A percentile compares a stretch with the other conserved stretches of the same genome.
phyloP scores from a whole-genome alignment of 2,329 filamentous ascomycete genomes.

The Arthrocladium fulminans region DNA sequence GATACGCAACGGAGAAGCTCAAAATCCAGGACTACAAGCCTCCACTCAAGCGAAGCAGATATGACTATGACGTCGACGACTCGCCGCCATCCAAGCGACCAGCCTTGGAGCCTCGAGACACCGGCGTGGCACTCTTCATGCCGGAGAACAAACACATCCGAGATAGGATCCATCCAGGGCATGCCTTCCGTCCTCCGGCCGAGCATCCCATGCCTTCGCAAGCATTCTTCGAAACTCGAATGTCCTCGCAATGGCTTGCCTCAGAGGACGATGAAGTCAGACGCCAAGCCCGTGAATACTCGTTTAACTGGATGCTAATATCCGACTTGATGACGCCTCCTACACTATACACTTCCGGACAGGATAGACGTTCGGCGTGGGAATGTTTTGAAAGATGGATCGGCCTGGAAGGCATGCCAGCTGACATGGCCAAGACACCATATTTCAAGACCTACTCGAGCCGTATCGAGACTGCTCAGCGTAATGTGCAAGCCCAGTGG shows the following conservation, averaged over 20 bases:
- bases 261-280: slow-evolving; percentile 86
- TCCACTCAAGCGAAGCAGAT: slow-evolving; percentile 71
- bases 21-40: slow-evolving; percentile 57
- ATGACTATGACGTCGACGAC: slow-evolving; percentile 67
- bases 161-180: slow-evolving; percentile 79
- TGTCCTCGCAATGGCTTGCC: slow-evolving; percentile 82
- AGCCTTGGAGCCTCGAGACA: slow-evolving; percentile 58
- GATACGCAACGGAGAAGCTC: slow-evolving; percentile 75
- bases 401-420: slow-evolving; percentile 76
- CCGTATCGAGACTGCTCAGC: slow-evolving; percentile 54
- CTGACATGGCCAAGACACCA: slow-evolving; percentile 88
- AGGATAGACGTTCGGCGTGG: slow-evolving; percentile 89
- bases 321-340: slow-evolving; percentile 66
- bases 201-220: slow-evolving; percentile 86
- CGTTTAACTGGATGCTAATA: slow-evolving; percentile 96
- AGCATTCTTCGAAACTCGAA: slow-evolving; percentile 79
- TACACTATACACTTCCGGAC: slow-evolving; percentile 71
- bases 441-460: slow-evolving; percentile 76
- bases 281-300: slow-evolving; percentile 76
- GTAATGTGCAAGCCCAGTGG: slow-evolving; percentile 50
- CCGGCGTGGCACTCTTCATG: slow-evolving; percentile 76
- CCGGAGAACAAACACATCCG: slow-evolving; percentile 82
- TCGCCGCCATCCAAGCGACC: slow-evolving; percentile 45
- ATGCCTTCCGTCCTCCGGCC: slow-evolving; percentile 86
- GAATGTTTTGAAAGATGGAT: slow-evolving; percentile 99